These are phyloP conservation scores for Vigna unguiculata DNA, from an alignment of 306 rosid species.

Conservation along the genomic window DNA sequence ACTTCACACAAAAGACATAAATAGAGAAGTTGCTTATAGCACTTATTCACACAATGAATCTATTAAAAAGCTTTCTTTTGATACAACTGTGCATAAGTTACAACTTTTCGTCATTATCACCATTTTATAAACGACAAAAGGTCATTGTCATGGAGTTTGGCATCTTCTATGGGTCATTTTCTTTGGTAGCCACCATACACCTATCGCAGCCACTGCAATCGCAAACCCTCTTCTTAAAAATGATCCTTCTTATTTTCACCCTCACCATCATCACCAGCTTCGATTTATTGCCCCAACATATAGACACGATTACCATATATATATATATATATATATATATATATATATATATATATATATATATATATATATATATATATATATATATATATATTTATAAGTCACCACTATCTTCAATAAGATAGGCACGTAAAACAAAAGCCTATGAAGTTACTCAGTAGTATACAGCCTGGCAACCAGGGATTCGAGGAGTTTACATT, in stretches of 20 bases:
- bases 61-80: not conserved
- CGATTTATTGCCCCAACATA: conserved; percentile 9
- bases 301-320: not conserved
- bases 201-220: conserved; percentile 30
- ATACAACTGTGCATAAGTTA: not conserved
- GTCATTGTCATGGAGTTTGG: conserved; percentile 27
- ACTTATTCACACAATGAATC: not conserved
- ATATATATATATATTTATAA: too few species aligned
- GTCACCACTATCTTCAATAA: not conserved
- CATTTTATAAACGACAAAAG: conserved; percentile 43
- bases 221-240: conserved; percentile 32
- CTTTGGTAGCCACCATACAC: conserved; percentile 35
- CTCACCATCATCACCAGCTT: conserved; percentile 39
- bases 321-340: not conserved
- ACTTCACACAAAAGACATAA: conserved; percentile 22
- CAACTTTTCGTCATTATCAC: conserved; percentile 2
- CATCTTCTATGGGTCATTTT: conserved; percentile 48
- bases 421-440: not conserved
- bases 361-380: too few species aligned
- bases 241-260: conserved; percentile 47
- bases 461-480: not conserved
- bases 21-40: not conserved
- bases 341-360: too few species aligned
- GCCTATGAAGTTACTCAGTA: not conserved
- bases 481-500: too few species aligned